A percentile compares a stretch with the other conserved stretches of the same genome.
Conservation (phyloP, 768 basidiomycete genomes). For the Amanita thiersii region DNA sequence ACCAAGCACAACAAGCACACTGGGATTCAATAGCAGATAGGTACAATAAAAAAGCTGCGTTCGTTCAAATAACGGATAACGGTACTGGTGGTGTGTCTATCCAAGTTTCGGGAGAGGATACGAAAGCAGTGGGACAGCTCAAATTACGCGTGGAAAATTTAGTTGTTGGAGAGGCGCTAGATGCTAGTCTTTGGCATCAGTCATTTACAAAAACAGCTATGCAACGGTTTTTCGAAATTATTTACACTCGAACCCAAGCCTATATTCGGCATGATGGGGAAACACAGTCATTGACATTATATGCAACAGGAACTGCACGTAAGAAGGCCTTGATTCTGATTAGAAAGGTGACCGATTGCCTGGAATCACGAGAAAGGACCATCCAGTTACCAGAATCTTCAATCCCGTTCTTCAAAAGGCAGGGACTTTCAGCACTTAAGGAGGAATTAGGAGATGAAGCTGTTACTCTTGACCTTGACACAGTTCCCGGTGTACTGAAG, state of each 20-base stretch:
- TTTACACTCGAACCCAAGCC: constrained; percentile 28
- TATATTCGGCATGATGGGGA: constrained; percentile 40
- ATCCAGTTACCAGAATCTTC: constrained; percentile 29
- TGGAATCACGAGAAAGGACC: constrained; percentile 34
- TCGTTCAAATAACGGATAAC: constrained; percentile 20
- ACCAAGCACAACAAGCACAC: constrained; percentile 36
- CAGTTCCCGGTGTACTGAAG: no score
- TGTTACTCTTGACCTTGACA: no score
- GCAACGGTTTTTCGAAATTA: constrained; percentile 24
- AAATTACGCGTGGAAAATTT: constrained; percentile 55
- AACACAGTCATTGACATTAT: constrained; percentile 34
- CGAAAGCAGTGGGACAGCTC: constrained; percentile 44
- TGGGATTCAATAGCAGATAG: constrained; percentile 37
- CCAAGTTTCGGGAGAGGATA: constrained; percentile 40
- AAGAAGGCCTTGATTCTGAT: constrained; percentile 37
- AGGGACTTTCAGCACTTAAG: constrained; percentile 40
- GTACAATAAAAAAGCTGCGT: constrained; percentile 26
- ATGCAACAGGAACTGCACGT: constrained; percentile 30
- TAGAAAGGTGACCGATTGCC: constrained; percentile 35
- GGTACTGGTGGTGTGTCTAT: constrained; percentile 24
- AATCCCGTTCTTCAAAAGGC: constrained; percentile 42
- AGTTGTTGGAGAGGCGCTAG: constrained; percentile 40
- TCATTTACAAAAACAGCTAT: constrained; percentile 23
- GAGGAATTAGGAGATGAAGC: constrained; percentile 50
- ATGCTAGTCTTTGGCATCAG: constrained; percentile 39